phyloP scores from a whole-genome alignment of 768 basidiomycete genomes.

The Krasilnikovozyma curviuscula region DNA sequence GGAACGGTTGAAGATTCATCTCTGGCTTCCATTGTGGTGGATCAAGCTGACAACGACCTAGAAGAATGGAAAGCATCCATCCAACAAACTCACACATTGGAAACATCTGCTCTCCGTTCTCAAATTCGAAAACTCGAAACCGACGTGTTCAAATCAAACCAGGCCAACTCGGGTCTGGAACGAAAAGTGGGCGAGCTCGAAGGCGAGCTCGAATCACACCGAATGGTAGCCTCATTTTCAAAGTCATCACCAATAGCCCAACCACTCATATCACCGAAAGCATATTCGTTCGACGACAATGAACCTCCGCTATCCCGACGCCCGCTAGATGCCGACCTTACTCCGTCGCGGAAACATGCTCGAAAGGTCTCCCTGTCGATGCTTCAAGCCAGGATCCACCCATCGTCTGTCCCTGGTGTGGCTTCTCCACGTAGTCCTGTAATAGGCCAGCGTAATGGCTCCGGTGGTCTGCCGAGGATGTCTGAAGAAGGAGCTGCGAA shows the following conservation, averaged over 20 bases:
- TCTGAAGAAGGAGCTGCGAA: no score
- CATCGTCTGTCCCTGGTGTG: no score
- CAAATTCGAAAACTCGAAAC: slow-evolving; percentile 60
- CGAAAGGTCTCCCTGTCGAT: slow-evolving; percentile 67
- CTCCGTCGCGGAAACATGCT: slow-evolving; percentile 59
- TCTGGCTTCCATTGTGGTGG: neutral
- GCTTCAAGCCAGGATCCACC: slow-evolving; percentile 76
- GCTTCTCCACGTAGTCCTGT: no score
- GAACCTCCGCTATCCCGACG: slow-evolving; percentile 25
- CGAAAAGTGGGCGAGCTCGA: slow-evolving; percentile 29
- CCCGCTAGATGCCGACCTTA: slow-evolving; percentile 48
- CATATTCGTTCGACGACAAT: slow-evolving; percentile 17
- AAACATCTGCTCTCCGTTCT: slow-evolving; percentile 59
- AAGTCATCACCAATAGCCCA: slow-evolving; percentile 17
- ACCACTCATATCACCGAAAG: slow-evolving; percentile 24
- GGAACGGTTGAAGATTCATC: neutral
- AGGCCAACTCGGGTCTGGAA: neutral
- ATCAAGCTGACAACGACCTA: neutral
- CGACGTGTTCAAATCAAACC: slow-evolving; percentile 41
- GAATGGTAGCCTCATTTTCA: neutral
- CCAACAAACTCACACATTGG: slow-evolving; percentile 56
- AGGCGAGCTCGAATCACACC: slow-evolving; percentile 16
- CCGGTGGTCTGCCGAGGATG: neutral
- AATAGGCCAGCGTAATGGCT: no score
- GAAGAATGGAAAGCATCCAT: slow-evolving; percentile 51